Evolutionary conservation across 1,139 yeast species (phyloP).

Genomic region (Blastobotrys persicus): DNA sequence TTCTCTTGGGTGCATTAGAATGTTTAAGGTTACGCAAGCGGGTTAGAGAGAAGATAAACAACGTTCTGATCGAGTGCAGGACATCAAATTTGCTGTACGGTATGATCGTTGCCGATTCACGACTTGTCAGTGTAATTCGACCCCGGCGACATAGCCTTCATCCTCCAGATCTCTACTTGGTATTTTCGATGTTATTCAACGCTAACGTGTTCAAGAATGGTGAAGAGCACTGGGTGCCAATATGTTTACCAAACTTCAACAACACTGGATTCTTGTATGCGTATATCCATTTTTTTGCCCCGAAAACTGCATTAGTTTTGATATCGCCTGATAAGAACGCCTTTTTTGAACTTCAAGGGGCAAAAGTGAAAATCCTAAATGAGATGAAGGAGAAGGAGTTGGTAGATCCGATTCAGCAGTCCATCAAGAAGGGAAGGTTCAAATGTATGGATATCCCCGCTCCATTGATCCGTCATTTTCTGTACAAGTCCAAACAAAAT

Average conservation of each 20-base stretch:
- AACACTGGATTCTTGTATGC: slow-evolving; percentile 82
- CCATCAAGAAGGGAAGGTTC: slow-evolving; percentile 44
- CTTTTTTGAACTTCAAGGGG: slow-evolving; percentile 68
- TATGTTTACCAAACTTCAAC: slow-evolving; percentile 89
- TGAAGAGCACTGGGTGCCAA: slow-evolving; percentile 90
- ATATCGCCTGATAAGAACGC: slow-evolving; percentile 81
- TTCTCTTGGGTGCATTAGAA: slow-evolving; percentile 60
- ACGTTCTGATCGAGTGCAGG: slow-evolving; percentile 43
- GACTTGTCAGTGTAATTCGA: slow-evolving; percentile 57
- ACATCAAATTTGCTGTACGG: slow-evolving; percentile 58
- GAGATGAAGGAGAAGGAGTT: slow-evolving; percentile 41
- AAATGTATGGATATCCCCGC: slow-evolving; percentile 54
- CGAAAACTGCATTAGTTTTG: slow-evolving; percentile 59
- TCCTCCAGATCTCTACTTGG: slow-evolving; percentile 63
- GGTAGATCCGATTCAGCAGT: slow-evolving; percentile 38
- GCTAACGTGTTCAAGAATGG: slow-evolving; percentile 49
- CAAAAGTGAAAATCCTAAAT: slow-evolving; percentile 53
- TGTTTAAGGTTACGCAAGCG: slow-evolving; percentile 51
- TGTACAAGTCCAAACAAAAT: slow-evolving; percentile 65
- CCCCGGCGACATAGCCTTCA: slow-evolving; percentile 66
- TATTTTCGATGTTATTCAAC: slow-evolving; percentile 61
- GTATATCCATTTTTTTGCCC: slow-evolving; percentile 60
- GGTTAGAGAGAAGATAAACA: slow-evolving; percentile 47
- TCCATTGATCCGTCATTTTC: slow-evolving; percentile 70
- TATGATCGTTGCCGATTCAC: slow-evolving; percentile 53